Evolutionary conservation across 164 flowering plant genomes (phyloP), one percentile per base, ranked within the genome.

Genomic region (Berberis vulgaris): DNA sequence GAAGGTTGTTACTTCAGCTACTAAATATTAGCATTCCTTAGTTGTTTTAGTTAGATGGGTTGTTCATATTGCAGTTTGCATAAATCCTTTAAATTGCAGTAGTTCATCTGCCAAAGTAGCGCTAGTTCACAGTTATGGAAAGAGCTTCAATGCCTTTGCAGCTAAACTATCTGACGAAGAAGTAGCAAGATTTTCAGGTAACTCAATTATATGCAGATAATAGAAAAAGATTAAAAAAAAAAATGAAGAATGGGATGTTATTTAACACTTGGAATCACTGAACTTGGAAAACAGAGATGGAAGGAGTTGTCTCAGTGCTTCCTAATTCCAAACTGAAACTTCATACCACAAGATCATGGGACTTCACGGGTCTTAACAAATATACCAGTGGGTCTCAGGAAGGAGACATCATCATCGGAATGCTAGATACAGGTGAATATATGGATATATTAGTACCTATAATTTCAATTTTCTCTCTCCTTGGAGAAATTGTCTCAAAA

Each of bases 301-400:
- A 76, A 13, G 81, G 71, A 3, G 84, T 82, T 45, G 71, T 82
- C 39, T 77, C 80, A 42, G 81, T 81, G 41, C 26, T 76, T 54
- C 83, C 80, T 4, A 79, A 76, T 65, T 72, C 39, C 8, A 68
- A 55, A 13, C 45, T 74, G 9, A 13, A 74, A 57, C 76, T 78
- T 67, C 84, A 81, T 55, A 81, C 83, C 2, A 79, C 87, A 64
- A 76, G 85, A 64, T 81, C 87, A 54, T 80, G 83, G 85, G 81
- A 79, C 42, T 83, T 81, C 69, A 49, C 69, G 66, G 87, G 81
- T 9, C 60, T 77, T 11, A 12, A 66, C 47, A 56, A 43, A 13
- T 43, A 41, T 52, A 43, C 56, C 54, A 67, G 62, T 11, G 43
- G 43, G 8, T 4, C 54, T 40, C 47, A 43, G 6, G 72, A 71